Conservation (phyloP, 176 grass and related monocot genomes). For the Alloteropsis semialata region DNA sequence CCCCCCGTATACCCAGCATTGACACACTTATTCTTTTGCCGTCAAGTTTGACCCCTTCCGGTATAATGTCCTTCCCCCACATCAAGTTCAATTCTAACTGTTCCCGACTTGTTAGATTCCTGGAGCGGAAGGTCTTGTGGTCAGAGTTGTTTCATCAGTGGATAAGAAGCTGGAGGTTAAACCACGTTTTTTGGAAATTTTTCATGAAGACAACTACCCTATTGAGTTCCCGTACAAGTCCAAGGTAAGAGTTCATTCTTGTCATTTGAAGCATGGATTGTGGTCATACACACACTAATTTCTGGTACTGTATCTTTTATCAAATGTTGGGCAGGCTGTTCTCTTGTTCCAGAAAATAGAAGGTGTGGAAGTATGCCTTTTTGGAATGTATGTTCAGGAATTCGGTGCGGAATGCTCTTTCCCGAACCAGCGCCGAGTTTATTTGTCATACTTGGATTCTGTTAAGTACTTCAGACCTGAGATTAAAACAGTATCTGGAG, state of each 20-base stretch:
- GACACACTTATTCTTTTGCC: too few relatives aligned
- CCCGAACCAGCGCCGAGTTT: constrained; percentile 90
- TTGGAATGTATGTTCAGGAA: constrained; percentile 99
- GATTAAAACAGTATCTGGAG: constrained; percentile 73
- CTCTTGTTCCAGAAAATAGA: constrained; percentile 99
- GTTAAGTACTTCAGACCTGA: constrained; percentile 99
- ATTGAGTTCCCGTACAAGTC: constrained; percentile 97
- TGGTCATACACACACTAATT: neutral
- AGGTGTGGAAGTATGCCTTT: constrained; percentile 99
- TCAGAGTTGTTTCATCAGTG: constrained; percentile 99
- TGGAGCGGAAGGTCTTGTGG: constrained; percentile 94
- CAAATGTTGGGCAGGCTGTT: constrained; percentile 75
- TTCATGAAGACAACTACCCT: constrained; percentile 96
- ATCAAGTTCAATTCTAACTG: constrained; percentile 10
- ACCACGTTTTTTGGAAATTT: constrained; percentile 96
- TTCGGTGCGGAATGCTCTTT: constrained; percentile 90
- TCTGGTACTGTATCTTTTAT: constrained; percentile 4
- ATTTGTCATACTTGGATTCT: constrained; percentile 99
- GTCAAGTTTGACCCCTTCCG: too few relatives aligned
- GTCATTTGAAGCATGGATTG: constrained; percentile 27
- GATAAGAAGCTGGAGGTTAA: constrained; percentile 99
- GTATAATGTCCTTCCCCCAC: too few relatives aligned
- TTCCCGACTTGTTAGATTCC: constrained; percentile 61
- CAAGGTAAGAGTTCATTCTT: constrained; percentile 58
- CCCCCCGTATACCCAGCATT: too few relatives aligned